Evolutionary conservation across 805 yeast species (phyloP), one percentile per base, ranked within the genome.

Genomic region (Saccharomycopsis schoenii): DNA sequence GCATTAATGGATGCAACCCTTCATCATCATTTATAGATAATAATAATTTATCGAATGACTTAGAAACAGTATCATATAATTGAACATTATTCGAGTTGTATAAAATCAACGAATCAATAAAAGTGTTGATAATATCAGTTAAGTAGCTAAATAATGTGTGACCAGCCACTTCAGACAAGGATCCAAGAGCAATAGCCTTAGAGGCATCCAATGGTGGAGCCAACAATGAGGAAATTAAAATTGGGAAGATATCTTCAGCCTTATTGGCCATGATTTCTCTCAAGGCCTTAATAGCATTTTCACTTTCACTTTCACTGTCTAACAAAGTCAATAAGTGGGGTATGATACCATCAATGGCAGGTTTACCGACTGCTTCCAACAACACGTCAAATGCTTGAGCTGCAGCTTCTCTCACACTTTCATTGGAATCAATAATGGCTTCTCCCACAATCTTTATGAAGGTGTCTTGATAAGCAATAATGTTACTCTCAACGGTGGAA

Each of bases 161-260:
- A 29, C 97, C 97, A 25, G 97, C 97, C 57, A 89, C 97, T 58
- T 88, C 84, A 0, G 96, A 96, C 71, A 92, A 79, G 0, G 96
- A 83, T 25, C 94, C 89, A 62, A 92, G 76, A 2, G 97, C 96
- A 60, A 81, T 79, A n/a, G 97, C 96, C 74, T 91, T 89, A 75
- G 85, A 85, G 0, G 83, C 77, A 66, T 89, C 89, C 60, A 92
- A 84, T 15, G 97, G 97, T 6, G 90, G 85, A 5, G 83, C 72
- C 69, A 93, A 77, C 69, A 94, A 79, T 0, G 96, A 82, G 54
- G 98, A 97, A 62, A 93, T 80, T 70, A 94, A 80, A 56, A 89
- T 87, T 57, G 98, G 97, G 91, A 96, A 91, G 61, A 96, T 89
- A 2, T 89, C 86, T 62, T 89, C 96, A 6, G 97, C 81, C 68